Conservation (phyloP, 2,329 filamentous ascomycete genomes). For the Neofusicoccum umdonicola region DNA sequence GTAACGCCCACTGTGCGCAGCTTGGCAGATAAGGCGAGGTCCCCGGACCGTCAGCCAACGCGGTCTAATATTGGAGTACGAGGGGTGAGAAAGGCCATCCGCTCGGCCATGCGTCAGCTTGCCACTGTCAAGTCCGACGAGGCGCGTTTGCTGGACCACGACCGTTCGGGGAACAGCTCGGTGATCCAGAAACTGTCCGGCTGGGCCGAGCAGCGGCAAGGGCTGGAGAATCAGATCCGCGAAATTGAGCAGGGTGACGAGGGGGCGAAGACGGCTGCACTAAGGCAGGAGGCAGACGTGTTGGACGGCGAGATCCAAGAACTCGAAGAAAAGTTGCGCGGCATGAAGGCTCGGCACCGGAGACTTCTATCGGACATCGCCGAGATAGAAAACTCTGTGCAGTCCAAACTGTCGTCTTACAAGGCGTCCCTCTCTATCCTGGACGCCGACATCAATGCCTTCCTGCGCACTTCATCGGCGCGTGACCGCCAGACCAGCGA, state of each 20-base stretch:
- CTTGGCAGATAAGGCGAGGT: conserved; percentile 27
- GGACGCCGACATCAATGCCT: conserved; percentile 59
- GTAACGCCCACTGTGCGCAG: conserved; percentile 44
- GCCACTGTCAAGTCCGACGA: conserved; percentile 68
- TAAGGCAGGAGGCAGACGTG: conserved; percentile 51
- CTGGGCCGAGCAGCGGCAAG: conserved; percentile 57
- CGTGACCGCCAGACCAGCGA: conserved; percentile 25
- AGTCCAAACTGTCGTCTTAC: conserved; percentile 16
- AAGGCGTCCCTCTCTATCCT: conserved; percentile 54
- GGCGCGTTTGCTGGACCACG: conserved; percentile 57
- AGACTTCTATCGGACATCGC: background rate
- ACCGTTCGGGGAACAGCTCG: conserved; percentile 56
- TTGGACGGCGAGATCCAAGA: conserved; percentile 64
- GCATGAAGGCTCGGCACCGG: conserved; percentile 48
- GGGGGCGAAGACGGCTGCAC: conserved; percentile 53
- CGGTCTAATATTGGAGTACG: conserved; percentile 56
- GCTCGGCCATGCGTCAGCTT: conserved; percentile 62
- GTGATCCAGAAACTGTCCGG: conserved; percentile 59
- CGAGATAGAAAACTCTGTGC: conserved; percentile 13
- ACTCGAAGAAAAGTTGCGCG: conserved; percentile 62
- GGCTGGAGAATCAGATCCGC: conserved; percentile 55
- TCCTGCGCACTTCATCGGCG: conserved; percentile 59
- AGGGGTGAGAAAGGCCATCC: conserved; percentile 63
- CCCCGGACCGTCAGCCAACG: conserved; percentile 54
- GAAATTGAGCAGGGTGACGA: conserved; percentile 54